phyloP scores from a whole-genome alignment of 2,329 filamentous ascomycete genomes.

The Diaporthe destruens region DNA sequence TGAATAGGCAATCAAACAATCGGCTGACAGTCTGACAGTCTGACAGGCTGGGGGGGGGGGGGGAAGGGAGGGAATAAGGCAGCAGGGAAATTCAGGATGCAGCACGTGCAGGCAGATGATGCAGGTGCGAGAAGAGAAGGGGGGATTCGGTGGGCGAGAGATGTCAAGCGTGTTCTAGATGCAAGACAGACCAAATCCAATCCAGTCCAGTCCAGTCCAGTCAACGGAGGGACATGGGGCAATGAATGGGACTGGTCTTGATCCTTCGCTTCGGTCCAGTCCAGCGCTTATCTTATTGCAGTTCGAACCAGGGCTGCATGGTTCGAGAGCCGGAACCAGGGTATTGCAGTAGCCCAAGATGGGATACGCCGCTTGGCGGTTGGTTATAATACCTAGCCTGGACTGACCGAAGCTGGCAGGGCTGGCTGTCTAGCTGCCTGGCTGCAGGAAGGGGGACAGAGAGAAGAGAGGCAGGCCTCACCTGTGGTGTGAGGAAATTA shows the following conservation, averaged over 20 bases:
- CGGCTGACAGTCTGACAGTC: no score
- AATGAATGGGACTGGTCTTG: constrained; percentile 10
- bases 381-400: not conserved
- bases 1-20: not conserved
- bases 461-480: constrained; percentile 2
- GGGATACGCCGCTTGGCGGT: constrained; percentile 10
- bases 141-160: constrained; percentile 13
- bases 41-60: no score
- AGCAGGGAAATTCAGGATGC: constrained; percentile 20
- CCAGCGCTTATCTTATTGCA: constrained; percentile 27
- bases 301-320: not conserved
- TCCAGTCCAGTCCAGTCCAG: not conserved
- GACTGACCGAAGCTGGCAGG: no score
- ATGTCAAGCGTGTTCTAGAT: constrained; percentile 28
- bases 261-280: constrained; percentile 29
- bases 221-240: not conserved
- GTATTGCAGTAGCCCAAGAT: not conserved
- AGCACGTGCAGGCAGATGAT: constrained; percentile 14
- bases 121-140: not conserved
- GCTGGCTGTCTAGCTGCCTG: not conserved
- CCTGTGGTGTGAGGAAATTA: not conserved
- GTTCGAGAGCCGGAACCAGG: no score
- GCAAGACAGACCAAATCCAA: constrained; percentile 17
- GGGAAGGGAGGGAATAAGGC: not conserved
- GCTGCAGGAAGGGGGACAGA: not conserved